Percentiles rank a stretch among this genome's conserved stretches.
Conservation (phyloP, 148 eudicot genomes). For the Camellia sinensis region DNA sequence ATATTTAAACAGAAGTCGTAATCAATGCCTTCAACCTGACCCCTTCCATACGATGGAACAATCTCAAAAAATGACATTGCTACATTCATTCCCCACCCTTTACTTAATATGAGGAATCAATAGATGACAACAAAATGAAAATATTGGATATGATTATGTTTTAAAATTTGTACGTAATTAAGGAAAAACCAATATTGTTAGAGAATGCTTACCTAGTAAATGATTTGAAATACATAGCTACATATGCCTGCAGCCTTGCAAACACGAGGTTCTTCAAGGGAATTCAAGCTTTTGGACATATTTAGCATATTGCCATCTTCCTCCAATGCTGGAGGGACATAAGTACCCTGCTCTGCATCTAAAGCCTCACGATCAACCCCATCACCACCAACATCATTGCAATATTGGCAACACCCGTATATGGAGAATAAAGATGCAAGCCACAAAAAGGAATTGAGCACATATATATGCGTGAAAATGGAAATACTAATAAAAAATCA, state of each 20-base stretch:
- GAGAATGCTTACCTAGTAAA: conserved; percentile 65
- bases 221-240: conserved; percentile 57
- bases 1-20: not conserved
- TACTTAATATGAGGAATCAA: not conserved
- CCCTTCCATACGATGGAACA: not conserved
- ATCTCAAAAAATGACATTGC: not conserved
- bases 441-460: conserved; percentile 35
- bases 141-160: not conserved
- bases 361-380: conserved; percentile 20
- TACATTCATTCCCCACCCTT: not conserved
- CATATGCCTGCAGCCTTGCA: conserved; percentile 40
- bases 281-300: conserved; percentile 25
- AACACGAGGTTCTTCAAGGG: conserved; percentile 30
- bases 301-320: conserved; percentile 29
- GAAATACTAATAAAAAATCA: not conserved
- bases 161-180: not conserved
- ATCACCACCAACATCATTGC: conserved; percentile 28
- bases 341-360: conserved; percentile 49
- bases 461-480: not conserved
- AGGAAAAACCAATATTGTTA: not conserved
- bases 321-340: conserved; percentile 30
- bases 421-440: conserved; percentile 71
- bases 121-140: not conserved
- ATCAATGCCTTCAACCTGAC: not conserved
- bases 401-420: conserved; percentile 41